A percentile compares a stretch with the other conserved stretches of the same genome.
phyloP scores from a whole-genome alignment of 208 protist genomes.

The Plasmodiophora brassicae region DNA sequence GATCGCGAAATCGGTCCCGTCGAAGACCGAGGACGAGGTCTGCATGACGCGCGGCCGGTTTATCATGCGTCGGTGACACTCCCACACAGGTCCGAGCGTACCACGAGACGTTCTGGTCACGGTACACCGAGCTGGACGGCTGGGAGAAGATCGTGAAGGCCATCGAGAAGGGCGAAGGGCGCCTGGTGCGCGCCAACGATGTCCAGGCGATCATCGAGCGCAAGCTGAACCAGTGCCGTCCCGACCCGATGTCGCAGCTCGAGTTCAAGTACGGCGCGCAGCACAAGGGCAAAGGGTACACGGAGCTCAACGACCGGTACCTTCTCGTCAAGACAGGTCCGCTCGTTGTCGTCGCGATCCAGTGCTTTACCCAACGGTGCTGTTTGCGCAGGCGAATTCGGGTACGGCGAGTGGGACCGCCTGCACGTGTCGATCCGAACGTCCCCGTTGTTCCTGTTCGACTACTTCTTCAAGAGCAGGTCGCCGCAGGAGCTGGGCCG shows the following conservation, averaged over 20 bases:
- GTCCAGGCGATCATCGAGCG: neutral
- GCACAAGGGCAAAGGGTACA: conserved; percentile 40
- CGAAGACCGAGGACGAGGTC: neutral
- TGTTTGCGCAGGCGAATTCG: neutral
- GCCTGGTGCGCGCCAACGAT: neutral
- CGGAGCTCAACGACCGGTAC: conserved; percentile 57
- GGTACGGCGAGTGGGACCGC: neutral
- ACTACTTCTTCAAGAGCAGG: conserved; percentile 69
- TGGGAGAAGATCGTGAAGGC: conserved; percentile 31
- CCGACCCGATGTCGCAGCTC: neutral
- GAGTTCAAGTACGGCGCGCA: conserved; percentile 37
- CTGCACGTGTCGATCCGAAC: conserved; percentile 48
- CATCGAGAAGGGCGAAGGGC: conserved; percentile 52
- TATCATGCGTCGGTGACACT: neutral
- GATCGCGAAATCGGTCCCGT: neutral
- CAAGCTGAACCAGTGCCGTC: neutral
- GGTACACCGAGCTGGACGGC: conserved; percentile 49
- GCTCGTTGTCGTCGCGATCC: conserved; percentile 51
- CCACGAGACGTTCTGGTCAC: conserved; percentile 54
- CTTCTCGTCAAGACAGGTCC: conserved; percentile 61
- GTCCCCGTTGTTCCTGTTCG: conserved; percentile 66
- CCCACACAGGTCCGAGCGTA: conserved; percentile 44
- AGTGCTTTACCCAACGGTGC: neutral
- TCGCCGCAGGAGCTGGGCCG: conserved; percentile 52
- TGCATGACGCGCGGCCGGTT: neutral